Base-by-base conservation (phyloP, 306 rosid species). In the Delonix regia region DNA sequence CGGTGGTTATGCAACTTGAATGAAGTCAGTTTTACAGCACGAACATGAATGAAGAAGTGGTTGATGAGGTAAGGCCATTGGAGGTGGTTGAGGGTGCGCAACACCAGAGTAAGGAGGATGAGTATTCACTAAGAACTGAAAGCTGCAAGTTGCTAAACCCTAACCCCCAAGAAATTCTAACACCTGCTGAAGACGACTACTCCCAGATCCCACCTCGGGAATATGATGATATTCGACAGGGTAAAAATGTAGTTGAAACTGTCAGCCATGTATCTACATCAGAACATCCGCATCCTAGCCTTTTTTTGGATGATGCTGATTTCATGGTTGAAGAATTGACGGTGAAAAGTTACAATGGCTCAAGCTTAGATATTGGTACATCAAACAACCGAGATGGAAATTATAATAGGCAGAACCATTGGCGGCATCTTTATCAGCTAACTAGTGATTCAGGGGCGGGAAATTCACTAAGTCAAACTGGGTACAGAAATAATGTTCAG, bases 21-120 rank as follows among this genome's bases (percentile, higher is more conserved):
- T 86, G 81, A 76, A 36, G 83, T 64, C 49, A 45, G 71, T 78
- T 57, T 83, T 71, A 75, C 14, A 80, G 39, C 56, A 94, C 91
- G 95, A 93, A 90, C 56, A 94, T 92, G 95, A 93, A 90, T 56
- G 92, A 88, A 71, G 85, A 73, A 73, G 72, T 89, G 87, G 89
- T 81, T 45, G 92, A 84, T 82, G 97, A 84, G 62, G 84, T 74
- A 74, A 44, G 51, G 9, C 82, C 76, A 7, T 81, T 86, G 59
- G 89, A 76, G 73, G 56, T 51, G 34, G 76, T 69, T 7, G 97
- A 87, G 80, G 87, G 85, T 41, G 83, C 80, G 5, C 90, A 81
- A 78, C 80, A 72, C 42, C 94, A 85, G 69, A 78, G 66, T 71
- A 94, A 84, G 77, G 94, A 88, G 61, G 86, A 59, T 5, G 88